phyloP scores from a whole-genome alignment of 2,329 filamentous ascomycete species.

The Penicillium freii region DNA sequence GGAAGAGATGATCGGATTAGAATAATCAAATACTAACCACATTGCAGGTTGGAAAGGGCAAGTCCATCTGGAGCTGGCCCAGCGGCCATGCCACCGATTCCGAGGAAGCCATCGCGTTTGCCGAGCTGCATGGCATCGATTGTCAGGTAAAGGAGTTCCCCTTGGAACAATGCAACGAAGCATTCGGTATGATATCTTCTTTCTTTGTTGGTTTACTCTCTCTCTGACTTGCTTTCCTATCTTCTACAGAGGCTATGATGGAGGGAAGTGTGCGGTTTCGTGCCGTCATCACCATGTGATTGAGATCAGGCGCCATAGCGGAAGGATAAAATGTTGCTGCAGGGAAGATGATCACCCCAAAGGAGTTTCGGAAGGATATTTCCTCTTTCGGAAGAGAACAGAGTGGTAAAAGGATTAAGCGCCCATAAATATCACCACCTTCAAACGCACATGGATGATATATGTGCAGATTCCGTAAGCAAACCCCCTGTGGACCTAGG shows the following conservation, averaged over 20 bases:
- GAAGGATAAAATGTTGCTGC: neutral
- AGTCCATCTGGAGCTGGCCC: constrained; percentile 43
- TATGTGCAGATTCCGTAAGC: neutral
- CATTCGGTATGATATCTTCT: neutral
- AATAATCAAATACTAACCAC: neutral
- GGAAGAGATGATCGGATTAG: neutral
- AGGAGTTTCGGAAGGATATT: neutral
- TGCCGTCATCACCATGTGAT: neutral
- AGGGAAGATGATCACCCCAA: neutral
- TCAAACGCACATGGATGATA: neutral
- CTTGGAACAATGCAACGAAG: neutral
- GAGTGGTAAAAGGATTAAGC: neutral
- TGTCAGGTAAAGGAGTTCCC: constrained; percentile 56
- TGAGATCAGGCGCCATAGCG: neutral
- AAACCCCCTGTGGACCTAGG: too few species aligned
- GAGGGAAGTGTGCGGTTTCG: neutral
- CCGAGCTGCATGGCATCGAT: constrained; percentile 49
- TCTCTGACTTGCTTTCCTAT: neutral
- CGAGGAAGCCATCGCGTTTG: constrained; percentile 50
- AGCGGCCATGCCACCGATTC: constrained; percentile 52
- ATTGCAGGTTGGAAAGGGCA: neutral
- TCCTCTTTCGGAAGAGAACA: neutral
- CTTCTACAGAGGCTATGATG: neutral
- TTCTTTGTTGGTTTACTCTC: neutral
- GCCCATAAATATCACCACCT: neutral